Conservation (phyloP, 1,139 yeast species). For the Lodderomyces margitis region DNA sequence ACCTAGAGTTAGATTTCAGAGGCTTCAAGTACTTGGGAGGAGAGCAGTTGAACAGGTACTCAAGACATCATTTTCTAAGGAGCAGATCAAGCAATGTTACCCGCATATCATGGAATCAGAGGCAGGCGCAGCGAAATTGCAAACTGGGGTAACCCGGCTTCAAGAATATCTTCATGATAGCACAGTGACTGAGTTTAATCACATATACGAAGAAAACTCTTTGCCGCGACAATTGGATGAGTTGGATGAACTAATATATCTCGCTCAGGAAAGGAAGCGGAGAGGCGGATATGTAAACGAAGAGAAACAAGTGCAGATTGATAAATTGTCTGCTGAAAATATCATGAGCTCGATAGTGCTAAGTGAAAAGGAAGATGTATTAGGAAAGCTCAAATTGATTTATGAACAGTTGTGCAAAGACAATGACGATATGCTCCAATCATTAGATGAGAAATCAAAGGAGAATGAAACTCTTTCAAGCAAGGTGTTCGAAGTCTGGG, state of each 20-base stretch:
- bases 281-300: not conserved
- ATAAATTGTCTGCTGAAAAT: constrained; percentile 31
- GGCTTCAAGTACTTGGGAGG: constrained; percentile 55
- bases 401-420: constrained; percentile 38
- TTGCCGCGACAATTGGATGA: constrained; percentile 57
- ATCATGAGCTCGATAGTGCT: constrained; percentile 34
- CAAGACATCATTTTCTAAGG: constrained; percentile 54
- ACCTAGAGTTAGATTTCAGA: constrained; percentile 48
- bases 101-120: constrained; percentile 53
- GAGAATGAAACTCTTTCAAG: constrained; percentile 18
- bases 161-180: constrained; percentile 58
- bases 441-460: constrained; percentile 22
- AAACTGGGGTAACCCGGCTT: constrained; percentile 61
- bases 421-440: constrained; percentile 29
- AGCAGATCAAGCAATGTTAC: constrained; percentile 63
- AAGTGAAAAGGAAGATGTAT: constrained; percentile 23
- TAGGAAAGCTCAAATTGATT: constrained; percentile 28
- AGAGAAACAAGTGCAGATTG: constrained; percentile 28
- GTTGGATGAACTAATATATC: constrained; percentile 61
- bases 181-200: constrained; percentile 61
- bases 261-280: constrained; percentile 43
- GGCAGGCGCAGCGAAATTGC: constrained; percentile 52
- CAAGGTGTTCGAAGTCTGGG: constrained; percentile 2
- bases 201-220: constrained; percentile 63
- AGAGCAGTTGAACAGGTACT: constrained; percentile 70